Base-by-base conservation (phyloP, 2,329 filamentous ascomycete species). In the Neonectria ditissima region DNA sequence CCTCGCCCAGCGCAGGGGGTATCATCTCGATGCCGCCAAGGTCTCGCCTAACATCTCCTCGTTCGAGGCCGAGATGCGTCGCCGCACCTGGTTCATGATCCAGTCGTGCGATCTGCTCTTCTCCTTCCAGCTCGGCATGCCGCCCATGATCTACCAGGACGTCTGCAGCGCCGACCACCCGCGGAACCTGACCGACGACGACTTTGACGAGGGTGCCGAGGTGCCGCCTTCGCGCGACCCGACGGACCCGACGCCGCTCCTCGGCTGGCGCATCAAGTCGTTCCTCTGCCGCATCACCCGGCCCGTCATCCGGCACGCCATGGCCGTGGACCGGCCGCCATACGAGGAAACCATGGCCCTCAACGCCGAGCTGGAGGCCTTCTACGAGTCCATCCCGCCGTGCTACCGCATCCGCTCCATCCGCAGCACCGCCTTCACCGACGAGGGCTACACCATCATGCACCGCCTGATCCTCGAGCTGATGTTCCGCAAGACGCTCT, bases 91-190 rank as follows among this genome's bases (percentile, higher is more conserved):
- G 82, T 80, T 83, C 55, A 78, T 81, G 66, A 77, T 81, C 16
- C 80, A 83, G 65, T 76, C 82, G 1, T 81, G 81, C 18, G 84
- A 87, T 67, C 73, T 82, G 5, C 66, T 85, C 3, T 80, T 84
- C 48, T 83, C 83, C 1, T 84, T 83, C 63, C 83, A 86, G 72
- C 80, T 84, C n/a, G 83, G 84, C 9, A 80, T 86, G 71, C 84
- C 85, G 1, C 76, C 81, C n/a, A 81, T 82, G 58, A 78, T 86
- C 51, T 78, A 82, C 53, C 77, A 82, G n/a, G 79, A 80, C 14
- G 79, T 81, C 32, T 83, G 79, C 67, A 84, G 85, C 67, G 82
- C 80, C 2, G 78, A 76, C 10, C 76, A 80, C 18, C 84, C 83
- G 9, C 74, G 78, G 8, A 85, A 85, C 68, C 74, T 85, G 8